Base-by-base conservation (phyloP, 257 asterid species). In the Ilex aquifolium region DNA sequence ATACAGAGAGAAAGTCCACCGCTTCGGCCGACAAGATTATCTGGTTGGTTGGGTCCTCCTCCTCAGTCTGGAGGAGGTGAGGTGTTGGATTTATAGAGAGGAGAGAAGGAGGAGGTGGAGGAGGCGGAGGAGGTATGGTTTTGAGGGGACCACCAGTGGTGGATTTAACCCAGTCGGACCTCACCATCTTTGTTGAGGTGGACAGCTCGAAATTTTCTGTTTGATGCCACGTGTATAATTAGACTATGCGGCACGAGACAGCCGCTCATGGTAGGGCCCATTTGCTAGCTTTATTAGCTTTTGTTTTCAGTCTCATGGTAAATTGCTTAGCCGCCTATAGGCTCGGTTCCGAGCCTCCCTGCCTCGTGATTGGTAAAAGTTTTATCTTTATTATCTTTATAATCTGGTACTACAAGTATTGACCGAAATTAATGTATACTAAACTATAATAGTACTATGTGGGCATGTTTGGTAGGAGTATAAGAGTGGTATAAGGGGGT, bases 221-320 rank as follows among this genome's bases (percentile, higher is more conserved):
- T 61, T 3, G n/a, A 21, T 30, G 48, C 74, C 92, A 80, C 92
- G 88, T 85, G 86, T 77, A 6, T 15, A 11, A 57, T 69, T 54
- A 68, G 76, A 73, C 69, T 67, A 81, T 62, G 91, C 87, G 85
- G 86, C 87, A 76, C 68, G 75, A 65, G 77, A 83, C 88, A 75
- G 67, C 87, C 79, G 89, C 83, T 79, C 76, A 63, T 77, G 88
- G 95, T 85, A 83, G 86, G 84, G 14, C 79, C 62, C 44, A 44
- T 8, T 49, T 11, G n/a, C 10, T 15, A 3, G 10, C 14, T 49
- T 7, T 4, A 7, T 15, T 6, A 11, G 54, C 17, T 49, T 15
- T 49, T 4, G 13, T 4, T 15, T 6, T 49, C 5, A 2, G 11
- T 49, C 17, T 49, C 54, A 4, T 11, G 14, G 54, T 49, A 11